Conservation (phyloP, 805 yeast genomes). For the Candida hispaniensis region DNA sequence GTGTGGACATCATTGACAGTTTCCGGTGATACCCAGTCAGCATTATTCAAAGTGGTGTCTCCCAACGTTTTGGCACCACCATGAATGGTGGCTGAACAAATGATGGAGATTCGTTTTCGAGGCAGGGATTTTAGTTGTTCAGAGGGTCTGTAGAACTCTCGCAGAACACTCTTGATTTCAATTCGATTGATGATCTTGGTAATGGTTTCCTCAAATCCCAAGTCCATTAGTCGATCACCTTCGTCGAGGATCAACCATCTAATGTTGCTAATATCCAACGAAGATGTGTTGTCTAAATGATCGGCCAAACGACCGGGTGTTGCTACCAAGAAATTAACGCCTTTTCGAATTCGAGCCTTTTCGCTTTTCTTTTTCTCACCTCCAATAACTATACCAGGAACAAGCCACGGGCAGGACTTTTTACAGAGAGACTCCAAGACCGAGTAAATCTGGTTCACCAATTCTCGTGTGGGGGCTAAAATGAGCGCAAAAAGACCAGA, state of each 20-base stretch:
- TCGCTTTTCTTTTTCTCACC: constrained; percentile 97
- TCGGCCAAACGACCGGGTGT: constrained; percentile 96
- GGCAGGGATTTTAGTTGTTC: constrained; percentile 51
- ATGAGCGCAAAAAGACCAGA: constrained; percentile 85
- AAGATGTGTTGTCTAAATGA: constrained; percentile 81
- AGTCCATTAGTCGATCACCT: constrained; percentile 90
- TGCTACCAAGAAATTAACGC: constrained; percentile 90
- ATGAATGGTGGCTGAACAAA: constrained; percentile 93
- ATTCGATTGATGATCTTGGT: constrained; percentile 58
- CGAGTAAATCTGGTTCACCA: constrained; percentile 79
- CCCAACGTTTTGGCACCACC: constrained; percentile 72
- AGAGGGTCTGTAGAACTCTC: constrained; percentile 25
- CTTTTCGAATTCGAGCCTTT: constrained; percentile 90
- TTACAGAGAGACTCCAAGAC: constrained; percentile 54
- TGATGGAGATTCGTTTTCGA: constrained; percentile 53
- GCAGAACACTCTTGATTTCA: constrained; percentile 36
- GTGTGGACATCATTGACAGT: constrained; percentile 28
- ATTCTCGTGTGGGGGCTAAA: constrained; percentile 88
- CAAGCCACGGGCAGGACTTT: constrained; percentile 73
- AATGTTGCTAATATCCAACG: constrained; percentile 59
- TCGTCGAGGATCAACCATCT: constrained; percentile 90
- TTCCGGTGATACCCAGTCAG: constrained; percentile 50
- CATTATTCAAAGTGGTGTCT: constrained; percentile 59
- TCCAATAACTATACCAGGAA: constrained; percentile 94
- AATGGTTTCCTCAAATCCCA: constrained; percentile 93